Evolutionary conservation across 129 eudicot species (phyloP).

Genomic region (Escallonia rubra): DNA sequence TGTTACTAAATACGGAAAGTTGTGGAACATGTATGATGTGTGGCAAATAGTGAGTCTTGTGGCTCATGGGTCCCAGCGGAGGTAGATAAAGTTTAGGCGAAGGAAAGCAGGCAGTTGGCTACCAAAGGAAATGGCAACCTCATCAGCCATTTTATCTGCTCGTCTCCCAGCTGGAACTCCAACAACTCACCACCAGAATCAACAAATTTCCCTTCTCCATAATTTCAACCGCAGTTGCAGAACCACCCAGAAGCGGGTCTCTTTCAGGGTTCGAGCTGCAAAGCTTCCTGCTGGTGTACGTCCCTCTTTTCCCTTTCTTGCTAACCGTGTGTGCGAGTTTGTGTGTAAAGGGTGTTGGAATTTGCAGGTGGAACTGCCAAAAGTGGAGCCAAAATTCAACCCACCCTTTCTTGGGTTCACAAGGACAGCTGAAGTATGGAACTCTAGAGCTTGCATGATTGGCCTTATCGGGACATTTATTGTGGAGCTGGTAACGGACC

Average conservation of each 20-base stretch:
- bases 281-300: conserved; percentile 88
- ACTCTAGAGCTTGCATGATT: conserved; percentile 97
- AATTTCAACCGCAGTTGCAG: neutral
- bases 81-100: conserved; percentile 23
- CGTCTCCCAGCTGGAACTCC: conserved; percentile 16
- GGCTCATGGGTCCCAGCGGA: too few relatives aligned
- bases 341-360: neutral
- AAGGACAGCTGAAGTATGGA: conserved; percentile 83
- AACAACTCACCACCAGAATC: neutral
- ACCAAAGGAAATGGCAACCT: conserved; percentile 10
- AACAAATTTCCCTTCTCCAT: neutral
- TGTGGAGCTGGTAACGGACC: conserved; percentile 56
- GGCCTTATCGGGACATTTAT: conserved; percentile 90
- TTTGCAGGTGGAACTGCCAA: conserved; percentile 74
- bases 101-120: conserved; percentile 1
- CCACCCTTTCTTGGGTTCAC: conserved; percentile 86
- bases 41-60: neutral
- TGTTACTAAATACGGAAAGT: too few relatives aligned
- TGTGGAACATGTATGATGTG: too few relatives aligned
- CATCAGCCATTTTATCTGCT: conserved; percentile 22
- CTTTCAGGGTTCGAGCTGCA: conserved; percentile 69
- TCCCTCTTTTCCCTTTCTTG: neutral
- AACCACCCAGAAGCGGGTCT: conserved; percentile 5
- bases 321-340: neutral
- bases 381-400: conserved; percentile 59